These are phyloP conservation scores for Rhinocladiella mackenziei DNA, from an alignment of 2,329 filamentous ascomycete genomes.

Conservation along the genomic window DNA sequence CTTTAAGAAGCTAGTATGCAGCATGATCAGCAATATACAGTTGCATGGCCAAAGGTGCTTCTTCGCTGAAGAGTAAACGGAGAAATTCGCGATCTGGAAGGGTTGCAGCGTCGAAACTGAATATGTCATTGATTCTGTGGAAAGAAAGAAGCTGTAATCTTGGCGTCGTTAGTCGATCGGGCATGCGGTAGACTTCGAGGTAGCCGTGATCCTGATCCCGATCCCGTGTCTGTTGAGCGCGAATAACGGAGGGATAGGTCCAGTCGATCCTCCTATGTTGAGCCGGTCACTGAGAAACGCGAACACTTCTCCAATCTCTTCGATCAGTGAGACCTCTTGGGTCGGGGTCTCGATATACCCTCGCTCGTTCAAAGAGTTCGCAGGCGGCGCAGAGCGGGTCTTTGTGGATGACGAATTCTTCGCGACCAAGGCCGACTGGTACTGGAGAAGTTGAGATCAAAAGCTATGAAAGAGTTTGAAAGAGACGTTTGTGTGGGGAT, in stretches of 20 bases:
- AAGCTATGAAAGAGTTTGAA: no score
- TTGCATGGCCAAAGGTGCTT: not conserved
- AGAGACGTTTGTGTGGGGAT: no score
- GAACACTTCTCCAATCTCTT: slow-evolving; percentile 52
- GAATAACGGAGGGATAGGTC: not conserved
- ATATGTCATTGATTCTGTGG: not conserved
- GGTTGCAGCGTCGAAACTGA: not conserved
- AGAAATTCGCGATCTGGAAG: slow-evolving; percentile 5
- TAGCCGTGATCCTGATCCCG: slow-evolving; percentile 7
- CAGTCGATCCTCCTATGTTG: slow-evolving; percentile 32
- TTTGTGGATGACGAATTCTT: slow-evolving; percentile 44
- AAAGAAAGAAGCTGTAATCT: slow-evolving; percentile 5
- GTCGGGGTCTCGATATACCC: slow-evolving; percentile 32
- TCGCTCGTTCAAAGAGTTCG: slow-evolving; percentile 41
- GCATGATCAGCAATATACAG: slow-evolving; percentile 8
- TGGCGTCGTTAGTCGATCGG: slow-evolving; percentile 4
- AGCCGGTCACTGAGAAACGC: slow-evolving; percentile 54
- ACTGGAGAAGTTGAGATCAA: no score
- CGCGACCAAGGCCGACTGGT: slow-evolving; percentile 43
- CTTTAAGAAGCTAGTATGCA: slow-evolving; percentile 7
- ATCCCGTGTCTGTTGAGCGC: not conserved
- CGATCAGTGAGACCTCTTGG: slow-evolving; percentile 44
- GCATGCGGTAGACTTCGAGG: slow-evolving; percentile 8
- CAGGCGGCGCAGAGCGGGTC: slow-evolving; percentile 48
- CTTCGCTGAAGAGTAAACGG: slow-evolving; percentile 1